Base-by-base conservation (phyloP, 257 asterid species). In the Plectranthus barbatus region DNA sequence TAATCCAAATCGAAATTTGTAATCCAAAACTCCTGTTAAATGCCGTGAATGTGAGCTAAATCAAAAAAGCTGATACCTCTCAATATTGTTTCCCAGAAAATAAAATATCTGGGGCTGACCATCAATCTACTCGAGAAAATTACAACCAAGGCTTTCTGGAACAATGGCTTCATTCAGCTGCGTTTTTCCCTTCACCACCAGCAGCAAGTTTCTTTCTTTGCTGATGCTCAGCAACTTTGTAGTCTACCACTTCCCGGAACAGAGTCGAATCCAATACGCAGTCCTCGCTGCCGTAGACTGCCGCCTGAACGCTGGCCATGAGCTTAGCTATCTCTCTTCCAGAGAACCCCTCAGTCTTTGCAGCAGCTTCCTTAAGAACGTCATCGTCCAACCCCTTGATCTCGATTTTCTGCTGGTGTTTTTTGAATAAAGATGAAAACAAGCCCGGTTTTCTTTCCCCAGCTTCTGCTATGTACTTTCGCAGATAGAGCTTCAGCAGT, bases 271-370 rank as follows among this genome's bases (percentile, higher is more conserved):
- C 97, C 78, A 87, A 71, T 33, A 78, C 82, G 9, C 97, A 91
- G 64, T 87, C 75, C 63, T 85, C 88, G 3, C 90, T 87, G 20
- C 97, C 95, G 5, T 91, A 84, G 9, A 91, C 97, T 0, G 96
- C 95, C 19, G 97, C 97, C 67, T 87, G 97, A 72, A 91, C 88
- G 24, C 96, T 72, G 4, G 95, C 96, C 97, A 90, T 90, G 74
- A 90, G 80, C 77, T 90, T 90, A 0, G 97, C 97, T 0, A 90
- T 81, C 72, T 90, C 97, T 65, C 97, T 83, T 15, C 97, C 97
- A 4, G 97, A 90, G 70, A 90, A 90, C 2, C 90, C 97, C 53
- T 73, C 84, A 0, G 83, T 87, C 77, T 76, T 85, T 23, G 79
- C 81, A 29, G 96, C 96, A 49, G 96, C 96, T 82, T 87, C 97